Percentiles rank a stretch among this genome's conserved stretches.
These are phyloP conservation scores for Strigomonas culicis DNA, from an alignment of 208 protist genomes.

Conservation along the genomic window DNA sequence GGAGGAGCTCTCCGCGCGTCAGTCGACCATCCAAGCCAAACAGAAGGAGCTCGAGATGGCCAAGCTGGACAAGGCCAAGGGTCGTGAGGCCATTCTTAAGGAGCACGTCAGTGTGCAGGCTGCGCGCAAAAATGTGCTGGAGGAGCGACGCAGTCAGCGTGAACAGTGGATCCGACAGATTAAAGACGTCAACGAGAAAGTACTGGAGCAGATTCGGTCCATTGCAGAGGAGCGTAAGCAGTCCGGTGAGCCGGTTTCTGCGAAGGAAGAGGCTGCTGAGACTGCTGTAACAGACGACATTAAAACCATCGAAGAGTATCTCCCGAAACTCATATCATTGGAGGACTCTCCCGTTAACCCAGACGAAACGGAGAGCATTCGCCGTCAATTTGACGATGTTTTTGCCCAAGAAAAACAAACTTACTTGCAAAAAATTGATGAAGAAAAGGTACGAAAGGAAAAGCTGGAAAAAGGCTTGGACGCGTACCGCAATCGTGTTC, in stretches of 20 bases:
- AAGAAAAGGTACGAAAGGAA: slow-evolving; percentile 82
- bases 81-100: slow-evolving; percentile 73
- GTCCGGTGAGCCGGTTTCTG: slow-evolving; percentile 56
- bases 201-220: slow-evolving; percentile 63
- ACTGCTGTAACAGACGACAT: slow-evolving; percentile 75
- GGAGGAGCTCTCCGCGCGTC: slow-evolving; percentile 71
- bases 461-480: slow-evolving; percentile 86
- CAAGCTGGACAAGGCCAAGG: slow-evolving; percentile 80
- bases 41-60: slow-evolving; percentile 86
- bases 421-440: slow-evolving; percentile 76
- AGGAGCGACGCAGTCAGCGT: slow-evolving; percentile 73
- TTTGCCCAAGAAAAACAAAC: slow-evolving; percentile 80
- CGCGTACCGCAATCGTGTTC: slow-evolving; percentile 76
- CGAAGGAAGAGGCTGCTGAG: slow-evolving; percentile 77
- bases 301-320: slow-evolving; percentile 77
- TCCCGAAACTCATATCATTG: slow-evolving; percentile 87
- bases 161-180: slow-evolving; percentile 90
- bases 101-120: slow-evolving; percentile 71
- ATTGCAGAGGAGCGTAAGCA: slow-evolving; percentile 73
- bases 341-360: slow-evolving; percentile 79
- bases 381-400: slow-evolving; percentile 85
- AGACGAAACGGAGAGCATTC: slow-evolving; percentile 82
- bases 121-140: slow-evolving; percentile 65
- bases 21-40: slow-evolving; percentile 66
- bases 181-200: slow-evolving; percentile 83